Evolutionary conservation across 257 asterid species (phyloP).

Genomic region (Marsdenia floribunda): DNA sequence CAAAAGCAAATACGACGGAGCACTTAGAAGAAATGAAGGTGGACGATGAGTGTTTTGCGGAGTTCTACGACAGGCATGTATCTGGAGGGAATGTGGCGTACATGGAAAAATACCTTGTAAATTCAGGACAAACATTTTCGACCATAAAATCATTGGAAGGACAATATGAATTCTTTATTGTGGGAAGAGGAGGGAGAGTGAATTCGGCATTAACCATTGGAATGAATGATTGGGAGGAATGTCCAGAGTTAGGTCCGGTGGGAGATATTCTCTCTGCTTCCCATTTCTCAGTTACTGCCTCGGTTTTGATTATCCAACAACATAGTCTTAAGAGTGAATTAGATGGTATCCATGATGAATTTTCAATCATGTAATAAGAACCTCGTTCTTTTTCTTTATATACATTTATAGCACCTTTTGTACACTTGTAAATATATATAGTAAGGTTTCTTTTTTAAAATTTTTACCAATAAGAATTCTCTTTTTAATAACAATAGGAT

Average conservation of each 20-base stretch:
- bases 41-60: conserved; percentile 85
- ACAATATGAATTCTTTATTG: conserved; percentile 76
- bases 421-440: no score
- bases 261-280: conserved; percentile 90
- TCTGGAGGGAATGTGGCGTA: conserved; percentile 86
- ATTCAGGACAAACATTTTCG: conserved; percentile 85
- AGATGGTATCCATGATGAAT: conserved; percentile 88
- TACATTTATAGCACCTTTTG: no score
- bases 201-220: conserved; percentile 74
- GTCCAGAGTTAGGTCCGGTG: conserved; percentile 90
- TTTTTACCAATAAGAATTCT: no score
- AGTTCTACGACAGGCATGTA: conserved; percentile 74
- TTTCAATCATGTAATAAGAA: conserved; percentile 60
- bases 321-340: conserved; percentile 74
- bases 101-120: conserved; percentile 78
- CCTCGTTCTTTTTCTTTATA: no score
- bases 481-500: no score
- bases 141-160: conserved; percentile 75
- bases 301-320: conserved; percentile 81
- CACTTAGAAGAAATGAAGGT: conserved; percentile 82
- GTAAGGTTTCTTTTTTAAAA: no score
- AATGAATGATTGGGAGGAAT: conserved; percentile 97
- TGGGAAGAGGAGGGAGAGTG: conserved; percentile 83
- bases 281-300: conserved; percentile 67
- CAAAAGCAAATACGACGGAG: conserved; percentile 59